Evolutionary conservation across 768 basidiomycete species (phyloP).

Genomic region (Hydnomerulius pinastri): DNA sequence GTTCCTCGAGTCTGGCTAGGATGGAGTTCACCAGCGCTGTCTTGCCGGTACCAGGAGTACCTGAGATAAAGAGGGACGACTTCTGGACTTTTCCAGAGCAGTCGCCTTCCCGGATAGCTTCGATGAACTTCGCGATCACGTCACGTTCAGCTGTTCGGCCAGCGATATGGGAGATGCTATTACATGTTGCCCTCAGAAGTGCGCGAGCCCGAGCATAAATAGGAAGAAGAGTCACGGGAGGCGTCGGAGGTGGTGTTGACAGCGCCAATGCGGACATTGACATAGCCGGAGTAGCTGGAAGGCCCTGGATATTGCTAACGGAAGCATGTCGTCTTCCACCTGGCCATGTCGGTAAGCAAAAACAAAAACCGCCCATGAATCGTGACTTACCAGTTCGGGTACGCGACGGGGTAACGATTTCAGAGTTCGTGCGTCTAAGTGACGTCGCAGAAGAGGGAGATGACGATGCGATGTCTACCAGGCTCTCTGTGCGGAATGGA

Average conservation of each 20-base stretch:
- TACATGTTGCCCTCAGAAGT: conserved; percentile 71
- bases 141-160: conserved; percentile 70
- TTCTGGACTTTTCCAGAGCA: conserved; percentile 15
- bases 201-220: conserved; percentile 66
- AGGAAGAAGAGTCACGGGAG: conserved; percentile 45
- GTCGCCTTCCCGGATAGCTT: conserved; percentile 46
- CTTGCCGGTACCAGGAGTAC: conserved; percentile 91
- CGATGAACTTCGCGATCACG: conserved; percentile 59
- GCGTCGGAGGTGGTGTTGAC: conserved; percentile 64
- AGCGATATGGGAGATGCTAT: conserved; percentile 53
- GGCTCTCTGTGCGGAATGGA: conserved; percentile 47
- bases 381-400: conserved; percentile 44
- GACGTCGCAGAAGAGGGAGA: conserved; percentile 38
- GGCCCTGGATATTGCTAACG: conserved; percentile 41
- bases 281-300: conserved; percentile 45
- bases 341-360: conserved; percentile 25
- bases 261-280: conserved; percentile 45
- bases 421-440: conserved; percentile 43
- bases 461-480: conserved; percentile 38
- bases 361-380: not conserved
- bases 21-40: conserved; percentile 80
- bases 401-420: conserved; percentile 42
- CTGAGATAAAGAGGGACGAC: conserved; percentile 82
- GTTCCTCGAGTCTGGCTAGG: conserved; percentile 44
- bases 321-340: conserved; percentile 52